Evolutionary conservation across 2,329 filamentous ascomycete genomes (phyloP).

Genomic region (Arthrinium puccinioides): DNA sequence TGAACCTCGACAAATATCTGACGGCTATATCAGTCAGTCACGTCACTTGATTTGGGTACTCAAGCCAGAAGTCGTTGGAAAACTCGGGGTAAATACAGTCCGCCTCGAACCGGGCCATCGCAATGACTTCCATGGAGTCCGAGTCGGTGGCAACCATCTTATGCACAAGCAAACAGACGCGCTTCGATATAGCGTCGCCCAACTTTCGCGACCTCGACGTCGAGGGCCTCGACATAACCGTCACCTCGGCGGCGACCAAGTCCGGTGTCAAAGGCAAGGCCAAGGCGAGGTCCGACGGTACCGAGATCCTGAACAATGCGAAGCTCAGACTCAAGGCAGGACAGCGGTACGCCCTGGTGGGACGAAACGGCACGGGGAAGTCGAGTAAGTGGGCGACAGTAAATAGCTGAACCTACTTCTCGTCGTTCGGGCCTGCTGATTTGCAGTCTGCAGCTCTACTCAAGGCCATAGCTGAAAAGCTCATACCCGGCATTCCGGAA

Average conservation of each 20-base stretch:
- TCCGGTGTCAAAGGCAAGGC: slow-evolving; percentile 38
- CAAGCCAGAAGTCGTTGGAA: too few species aligned
- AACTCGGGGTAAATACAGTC: too few species aligned
- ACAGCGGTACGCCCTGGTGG: slow-evolving; percentile 69
- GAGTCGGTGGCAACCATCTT: slow-evolving; percentile 47
- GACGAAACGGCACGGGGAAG: slow-evolving; percentile 77
- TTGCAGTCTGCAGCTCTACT: slow-evolving; percentile 47
- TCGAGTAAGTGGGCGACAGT: slow-evolving; percentile 48
- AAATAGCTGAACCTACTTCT: background rate
- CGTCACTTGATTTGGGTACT: too few species aligned
- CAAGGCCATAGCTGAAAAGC: slow-evolving; percentile 67
- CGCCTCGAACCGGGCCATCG: slow-evolving; percentile 1
- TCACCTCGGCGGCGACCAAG: slow-evolving; percentile 31
- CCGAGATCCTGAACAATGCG: slow-evolving; percentile 65
- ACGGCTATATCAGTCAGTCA: too few species aligned
- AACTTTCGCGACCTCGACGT: slow-evolving; percentile 60
- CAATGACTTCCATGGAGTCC: slow-evolving; percentile 41
- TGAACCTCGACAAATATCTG: too few species aligned
- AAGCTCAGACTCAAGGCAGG: slow-evolving; percentile 66
- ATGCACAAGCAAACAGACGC: slow-evolving; percentile 60
- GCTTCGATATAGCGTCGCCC: slow-evolving; percentile 52
- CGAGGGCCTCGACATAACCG: slow-evolving; percentile 64
- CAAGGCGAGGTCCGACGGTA: slow-evolving; percentile 39
- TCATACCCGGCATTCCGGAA: slow-evolving; percentile 69
- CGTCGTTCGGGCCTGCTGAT: background rate